phyloP scores from a whole-genome alignment of 140 eudicot genomes.

The Oenanthe javanica region DNA sequence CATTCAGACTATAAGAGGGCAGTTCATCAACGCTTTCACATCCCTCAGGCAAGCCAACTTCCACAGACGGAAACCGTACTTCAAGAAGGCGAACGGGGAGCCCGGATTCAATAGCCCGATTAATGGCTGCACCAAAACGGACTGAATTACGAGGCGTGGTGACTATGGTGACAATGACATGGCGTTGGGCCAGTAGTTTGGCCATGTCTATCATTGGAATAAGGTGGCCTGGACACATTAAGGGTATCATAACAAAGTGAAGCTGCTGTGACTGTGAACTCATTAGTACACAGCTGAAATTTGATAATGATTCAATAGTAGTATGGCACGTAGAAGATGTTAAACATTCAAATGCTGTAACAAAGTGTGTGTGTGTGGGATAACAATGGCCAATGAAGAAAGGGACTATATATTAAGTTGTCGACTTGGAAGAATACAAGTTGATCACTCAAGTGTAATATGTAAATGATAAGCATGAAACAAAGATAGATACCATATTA shows the following conservation, averaged over 20 bases:
- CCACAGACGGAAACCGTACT: constrained; percentile 25
- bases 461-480: background rate
- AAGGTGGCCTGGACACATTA: constrained; percentile 62
- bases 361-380: too few relatives aligned
- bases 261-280: constrained; percentile 28
- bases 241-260: constrained; percentile 61
- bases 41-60: constrained; percentile 53
- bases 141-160: constrained; percentile 50
- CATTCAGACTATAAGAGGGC: constrained; percentile 21
- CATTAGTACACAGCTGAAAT: constrained; percentile 2
- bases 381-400: too few relatives aligned
- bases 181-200: constrained; percentile 37
- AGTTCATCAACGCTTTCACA: constrained; percentile 54
- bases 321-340: too few relatives aligned
- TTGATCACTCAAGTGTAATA: background rate
- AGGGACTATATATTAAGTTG: background rate
- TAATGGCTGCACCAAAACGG: constrained; percentile 31
- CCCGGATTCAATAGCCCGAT: constrained; percentile 36
- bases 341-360: too few relatives aligned
- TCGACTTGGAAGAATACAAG: background rate
- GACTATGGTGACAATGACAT: constrained; percentile 38
- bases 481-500: background rate
- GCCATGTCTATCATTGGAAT: constrained; percentile 74
- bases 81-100: constrained; percentile 30
- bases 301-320: background rate